A percentile compares a stretch with the other conserved stretches of the same genome.
These are phyloP conservation scores for Misopates orontium DNA, from an alignment of 257 asterid genomes.

Conservation along the genomic window DNA sequence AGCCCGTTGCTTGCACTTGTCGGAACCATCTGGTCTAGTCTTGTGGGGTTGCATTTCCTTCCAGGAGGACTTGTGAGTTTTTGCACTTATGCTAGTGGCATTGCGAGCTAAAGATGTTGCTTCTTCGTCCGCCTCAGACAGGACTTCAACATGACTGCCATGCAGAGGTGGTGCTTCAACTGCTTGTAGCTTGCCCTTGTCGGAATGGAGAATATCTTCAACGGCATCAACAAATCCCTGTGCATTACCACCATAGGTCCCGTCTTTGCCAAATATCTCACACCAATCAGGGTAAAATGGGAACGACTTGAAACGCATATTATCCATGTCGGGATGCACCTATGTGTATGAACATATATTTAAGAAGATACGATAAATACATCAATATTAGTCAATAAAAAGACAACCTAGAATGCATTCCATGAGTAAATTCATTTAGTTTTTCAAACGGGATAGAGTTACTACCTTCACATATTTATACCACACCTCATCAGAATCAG, in stretches of 20 bases:
- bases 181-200: constrained; percentile 3
- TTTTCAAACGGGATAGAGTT: background rate
- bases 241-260: constrained; percentile 3
- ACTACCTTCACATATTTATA: constrained; percentile 13
- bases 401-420: background rate
- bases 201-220: constrained; percentile 8
- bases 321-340: constrained; percentile 14
- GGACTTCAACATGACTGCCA: background rate
- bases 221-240: constrained; percentile 13
- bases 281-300: constrained; percentile 18
- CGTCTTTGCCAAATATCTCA: constrained; percentile 14
- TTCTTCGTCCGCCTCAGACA: constrained; percentile 11
- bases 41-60: no score
- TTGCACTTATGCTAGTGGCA: no score
- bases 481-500: constrained; percentile 14
- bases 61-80: no score
- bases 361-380: no score
- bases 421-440: background rate
- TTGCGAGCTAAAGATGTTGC: background rate
- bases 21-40: background rate
- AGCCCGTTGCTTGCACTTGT: constrained; percentile 14
- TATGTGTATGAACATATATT: background rate
- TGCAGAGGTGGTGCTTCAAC: constrained; percentile 13
- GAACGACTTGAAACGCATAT: constrained; percentile 13
- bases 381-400: background rate